phyloP scores from a whole-genome alignment of 371 early-diverging fungal genomes.

The Conidiobolus incongruus region DNA sequence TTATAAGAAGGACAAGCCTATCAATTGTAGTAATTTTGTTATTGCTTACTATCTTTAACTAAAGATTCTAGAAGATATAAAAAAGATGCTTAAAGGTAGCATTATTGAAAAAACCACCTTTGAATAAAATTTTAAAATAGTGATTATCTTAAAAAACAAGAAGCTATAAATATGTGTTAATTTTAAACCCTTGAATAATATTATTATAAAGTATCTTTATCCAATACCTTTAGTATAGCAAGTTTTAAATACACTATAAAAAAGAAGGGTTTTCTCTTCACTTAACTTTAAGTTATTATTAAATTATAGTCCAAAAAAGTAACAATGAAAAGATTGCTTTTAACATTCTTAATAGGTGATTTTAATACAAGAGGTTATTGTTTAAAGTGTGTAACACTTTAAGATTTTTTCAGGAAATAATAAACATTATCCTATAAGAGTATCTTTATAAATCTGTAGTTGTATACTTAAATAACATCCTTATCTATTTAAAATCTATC shows the following conservation, averaged over 20 bases:
- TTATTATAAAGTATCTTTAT: conserved; percentile 8
- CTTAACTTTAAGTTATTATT: conserved; percentile 16
- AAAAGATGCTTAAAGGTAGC: too few species aligned
- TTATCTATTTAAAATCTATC: conserved; percentile 20
- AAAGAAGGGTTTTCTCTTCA: conserved; percentile 9
- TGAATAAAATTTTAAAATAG: too few species aligned
- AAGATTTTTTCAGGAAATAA: conserved; percentile 15
- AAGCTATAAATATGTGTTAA: conserved; percentile 7
- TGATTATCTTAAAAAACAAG: conserved; percentile 11
- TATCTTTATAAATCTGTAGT: conserved; percentile 14
- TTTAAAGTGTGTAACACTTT: conserved; percentile 23
- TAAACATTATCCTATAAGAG: conserved; percentile 12
- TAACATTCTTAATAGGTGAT: conserved; percentile 10
- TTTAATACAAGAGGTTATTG: too few species aligned
- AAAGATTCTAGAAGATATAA: too few species aligned
- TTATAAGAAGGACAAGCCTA: too few species aligned
- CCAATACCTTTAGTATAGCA: conserved; percentile 15
- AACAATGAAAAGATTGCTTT: conserved; percentile 13
- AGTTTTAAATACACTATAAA: conserved; percentile 9
- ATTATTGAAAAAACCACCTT: too few species aligned
- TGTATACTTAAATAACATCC: conserved; percentile 28
- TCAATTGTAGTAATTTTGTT: too few species aligned
- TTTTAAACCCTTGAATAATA: conserved; percentile 5
- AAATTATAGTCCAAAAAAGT: conserved; percentile 6
- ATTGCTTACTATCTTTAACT: too few species aligned